Percentiles rank a stretch among this genome's conserved stretches.
Evolutionary conservation across 495 filamentous ascomycete species (phyloP).

Genomic region (Neurospora terricola): DNA sequence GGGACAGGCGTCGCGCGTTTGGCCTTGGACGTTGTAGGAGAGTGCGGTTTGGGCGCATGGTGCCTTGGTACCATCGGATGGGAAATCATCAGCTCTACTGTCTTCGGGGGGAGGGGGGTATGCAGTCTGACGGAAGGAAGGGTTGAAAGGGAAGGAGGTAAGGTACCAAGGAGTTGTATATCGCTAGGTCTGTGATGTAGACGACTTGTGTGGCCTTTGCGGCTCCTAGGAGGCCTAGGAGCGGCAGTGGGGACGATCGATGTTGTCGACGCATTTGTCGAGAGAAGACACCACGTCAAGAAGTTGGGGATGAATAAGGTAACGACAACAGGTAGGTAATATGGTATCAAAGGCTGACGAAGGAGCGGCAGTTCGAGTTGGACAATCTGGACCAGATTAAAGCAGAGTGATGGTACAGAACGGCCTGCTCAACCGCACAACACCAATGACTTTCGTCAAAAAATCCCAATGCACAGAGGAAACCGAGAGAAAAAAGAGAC

Average conservation of each 20-base stretch:
- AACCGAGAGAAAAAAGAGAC: too few species aligned
- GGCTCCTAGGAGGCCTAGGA: constrained; percentile 5
- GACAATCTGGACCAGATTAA: not conserved
- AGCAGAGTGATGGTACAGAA: not conserved
- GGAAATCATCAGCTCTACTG: not conserved
- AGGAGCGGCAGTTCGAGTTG: not conserved
- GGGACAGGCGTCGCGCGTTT: constrained; percentile 32
- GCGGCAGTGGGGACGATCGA: not conserved
- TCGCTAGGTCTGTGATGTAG: constrained; percentile 35
- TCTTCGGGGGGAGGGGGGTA: not conserved
- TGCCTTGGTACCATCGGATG: constrained; percentile 23
- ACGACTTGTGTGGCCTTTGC: constrained; percentile 13
- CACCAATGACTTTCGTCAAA: too few species aligned
- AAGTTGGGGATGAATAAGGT: fast-evolving
- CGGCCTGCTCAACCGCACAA: not conserved
- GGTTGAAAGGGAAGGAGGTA: not conserved
- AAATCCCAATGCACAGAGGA: too few species aligned
- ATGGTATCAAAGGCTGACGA: not conserved
- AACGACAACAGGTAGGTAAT: not conserved
- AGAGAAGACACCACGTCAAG: not conserved
- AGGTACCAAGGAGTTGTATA: constrained; percentile 33
- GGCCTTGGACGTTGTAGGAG: constrained; percentile 28
- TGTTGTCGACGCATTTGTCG: constrained; percentile 8
- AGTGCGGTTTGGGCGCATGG: constrained; percentile 36
- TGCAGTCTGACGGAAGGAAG: not conserved